Base-by-base conservation (phyloP, 2,329 filamentous ascomycete genomes). In the Colletotrichum tropicicola region DNA sequence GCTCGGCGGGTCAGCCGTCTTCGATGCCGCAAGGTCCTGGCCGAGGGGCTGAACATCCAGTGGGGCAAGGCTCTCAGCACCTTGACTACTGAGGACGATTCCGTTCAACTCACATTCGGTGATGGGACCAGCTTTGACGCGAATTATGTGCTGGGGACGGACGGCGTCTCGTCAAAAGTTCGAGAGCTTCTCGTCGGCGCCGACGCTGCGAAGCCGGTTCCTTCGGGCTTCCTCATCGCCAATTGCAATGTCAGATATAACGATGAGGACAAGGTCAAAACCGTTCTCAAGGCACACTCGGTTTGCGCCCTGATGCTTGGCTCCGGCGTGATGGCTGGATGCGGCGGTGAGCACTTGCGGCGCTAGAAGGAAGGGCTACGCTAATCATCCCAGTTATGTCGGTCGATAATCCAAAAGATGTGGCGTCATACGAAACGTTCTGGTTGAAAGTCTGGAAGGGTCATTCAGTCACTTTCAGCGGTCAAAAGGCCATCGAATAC, bases 401-500 rank as follows among this genome's bases (percentile, higher is more conserved):
- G 10, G 73, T 69, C 3, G 58, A 71, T 3, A 61, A 73, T 19
- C 68, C 72, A 2, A 51, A 68, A 15, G 69, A 77, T 21, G 51
- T 65, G 35, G 63, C 70, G 7, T 59, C 66, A 3, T 79, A 76
- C 76, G 74, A 73, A n/a, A 72, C 69, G 1, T 75, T 75, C 32
- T 78, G 76, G 75, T 66, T 74, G 59, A 77, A 77, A 64, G 70
- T 79, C 54, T 79, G 76, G 76, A 67, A 66, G 5, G 73, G 71
- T 19, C 67, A 71, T 8, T 35, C 66, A 2, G 58, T 70, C 15
- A 56, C 65, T 6, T 66, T 79, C 5, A 71, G 70, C 3, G 80
- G 78, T 25, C 71, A 74, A 47, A 75, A 76, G 17, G 80, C 79
- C 5, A 74, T 79, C 15, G 49, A 71, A 15, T 72, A 73, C 44